These are phyloP conservation scores for Kodamaea fukazawae DNA, from an alignment of 805 yeast genomes.

Conservation along the genomic window DNA sequence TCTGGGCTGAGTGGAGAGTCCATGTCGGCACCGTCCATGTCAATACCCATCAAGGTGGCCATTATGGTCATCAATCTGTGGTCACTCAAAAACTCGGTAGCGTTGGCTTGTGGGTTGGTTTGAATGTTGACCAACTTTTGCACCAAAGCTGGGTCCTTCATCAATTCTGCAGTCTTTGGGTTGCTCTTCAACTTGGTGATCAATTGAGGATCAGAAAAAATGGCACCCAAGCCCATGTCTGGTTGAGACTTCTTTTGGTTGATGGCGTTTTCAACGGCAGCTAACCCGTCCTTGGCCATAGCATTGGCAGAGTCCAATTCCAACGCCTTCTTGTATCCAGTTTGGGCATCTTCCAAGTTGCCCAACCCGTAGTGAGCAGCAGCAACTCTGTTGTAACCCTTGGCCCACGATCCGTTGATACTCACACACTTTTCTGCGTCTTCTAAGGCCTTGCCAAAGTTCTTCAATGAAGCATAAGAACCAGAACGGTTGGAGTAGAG, in stretches of 20 bases:
- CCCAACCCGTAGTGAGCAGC: constrained; percentile 91
- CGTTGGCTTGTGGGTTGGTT: constrained; percentile 71
- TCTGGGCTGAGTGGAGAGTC: constrained; percentile 13
- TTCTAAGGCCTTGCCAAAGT: constrained; percentile 68
- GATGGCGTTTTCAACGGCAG: constrained; percentile 63
- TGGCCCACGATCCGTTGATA: constrained; percentile 87
- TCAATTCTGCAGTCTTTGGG: constrained; percentile 82
- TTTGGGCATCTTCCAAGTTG: constrained; percentile 69
- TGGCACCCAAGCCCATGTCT: constrained; percentile 71
- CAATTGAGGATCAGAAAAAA: constrained; percentile 78
- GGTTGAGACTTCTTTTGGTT: constrained; percentile 52
- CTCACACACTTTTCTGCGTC: constrained; percentile 85
- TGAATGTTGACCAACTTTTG: constrained; percentile 60
- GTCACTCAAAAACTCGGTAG: constrained; percentile 69
- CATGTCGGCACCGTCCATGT: constrained; percentile 47
- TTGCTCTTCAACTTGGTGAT: constrained; percentile 71
- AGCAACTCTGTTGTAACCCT: constrained; percentile 90
- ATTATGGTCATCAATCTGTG: constrained; percentile 86
- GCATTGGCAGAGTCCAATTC: constrained; percentile 78
- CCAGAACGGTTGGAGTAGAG: constrained; percentile 94
- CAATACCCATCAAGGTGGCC: constrained; percentile 83
- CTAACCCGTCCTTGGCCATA: constrained; percentile 82
- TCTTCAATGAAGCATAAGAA: constrained; percentile 72
- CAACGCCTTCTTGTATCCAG: constrained; percentile 72
- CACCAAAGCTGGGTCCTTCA: constrained; percentile 85